phyloP scores from a whole-genome alignment of 1,284 basidiomycete genomes.

The Ceratobasidium sp. region DNA sequence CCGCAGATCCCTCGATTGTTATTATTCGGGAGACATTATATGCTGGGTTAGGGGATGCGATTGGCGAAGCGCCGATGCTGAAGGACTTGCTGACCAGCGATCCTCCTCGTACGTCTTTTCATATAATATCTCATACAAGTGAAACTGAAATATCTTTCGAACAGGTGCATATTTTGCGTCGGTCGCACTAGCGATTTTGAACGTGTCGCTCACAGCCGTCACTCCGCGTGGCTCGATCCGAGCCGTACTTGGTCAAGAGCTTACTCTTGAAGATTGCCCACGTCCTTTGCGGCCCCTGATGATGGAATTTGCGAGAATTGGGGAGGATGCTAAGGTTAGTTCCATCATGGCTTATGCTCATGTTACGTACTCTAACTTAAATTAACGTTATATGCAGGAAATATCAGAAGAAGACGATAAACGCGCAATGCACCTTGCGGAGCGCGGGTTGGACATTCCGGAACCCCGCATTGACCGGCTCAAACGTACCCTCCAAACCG shows the following conservation, averaged over 20 bases:
- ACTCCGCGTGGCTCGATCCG: constrained; percentile 66
- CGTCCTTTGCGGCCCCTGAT: constrained; percentile 73
- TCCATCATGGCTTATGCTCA: neutral
- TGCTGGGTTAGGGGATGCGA: constrained; percentile 76
- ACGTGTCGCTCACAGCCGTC: constrained; percentile 68
- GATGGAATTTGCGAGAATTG: constrained; percentile 73
- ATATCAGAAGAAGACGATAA: constrained; percentile 71
- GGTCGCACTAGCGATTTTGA: constrained; percentile 78
- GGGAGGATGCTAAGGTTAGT: constrained; percentile 59
- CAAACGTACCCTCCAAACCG: constrained; percentile 66
- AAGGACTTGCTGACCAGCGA: constrained; percentile 69
- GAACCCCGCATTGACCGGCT: constrained; percentile 74
- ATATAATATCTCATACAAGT: neutral
- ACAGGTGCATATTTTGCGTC: constrained; percentile 77
- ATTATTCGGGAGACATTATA: constrained; percentile 87
- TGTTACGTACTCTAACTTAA: neutral
- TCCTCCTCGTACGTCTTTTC: constrained; percentile 62
- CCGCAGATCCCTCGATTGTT: constrained; percentile 71
- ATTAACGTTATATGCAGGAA: constrained; percentile 51
- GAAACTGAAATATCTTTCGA: constrained; percentile 1
- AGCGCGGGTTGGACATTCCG: constrained; percentile 59
- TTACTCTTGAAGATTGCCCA: constrained; percentile 72
- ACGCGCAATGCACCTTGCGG: constrained; percentile 65
- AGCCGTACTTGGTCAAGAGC: constrained; percentile 68
- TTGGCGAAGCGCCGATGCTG: constrained; percentile 68